Percentiles rank a stretch among this genome's conserved stretches.
Conservation (phyloP, 2,329 filamentous ascomycete genomes). For the Endoconidiophora polonica region DNA sequence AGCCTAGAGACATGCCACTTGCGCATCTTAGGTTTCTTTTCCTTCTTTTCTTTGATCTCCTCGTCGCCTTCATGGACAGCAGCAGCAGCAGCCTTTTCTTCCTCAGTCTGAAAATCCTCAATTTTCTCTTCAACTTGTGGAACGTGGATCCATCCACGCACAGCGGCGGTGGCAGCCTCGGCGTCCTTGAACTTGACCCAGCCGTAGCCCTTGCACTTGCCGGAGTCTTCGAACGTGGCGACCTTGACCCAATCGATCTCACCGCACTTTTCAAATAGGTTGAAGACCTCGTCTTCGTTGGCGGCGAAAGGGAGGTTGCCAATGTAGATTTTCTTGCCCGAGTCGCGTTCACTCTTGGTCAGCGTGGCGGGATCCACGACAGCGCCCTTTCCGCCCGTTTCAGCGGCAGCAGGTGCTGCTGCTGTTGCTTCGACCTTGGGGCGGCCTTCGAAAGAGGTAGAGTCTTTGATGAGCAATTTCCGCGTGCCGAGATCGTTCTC, state of each 20-base stretch:
- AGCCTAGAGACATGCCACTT: conserved; percentile 81
- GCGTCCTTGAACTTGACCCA: conserved; percentile 84
- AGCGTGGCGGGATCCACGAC: conserved; percentile 19
- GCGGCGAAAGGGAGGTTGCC: conserved; percentile 75
- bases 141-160: conserved; percentile 65
- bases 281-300: conserved; percentile 61
- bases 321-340: conserved; percentile 74
- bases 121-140: conserved; percentile 47
- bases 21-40: conserved; percentile 39
- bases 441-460: conserved; percentile 78
- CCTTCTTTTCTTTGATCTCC: conserved; percentile 21
- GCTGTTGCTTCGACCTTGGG: conserved; percentile 26
- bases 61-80: conserved; percentile 26
- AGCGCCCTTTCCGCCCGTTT: conserved; percentile 15
- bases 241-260: conserved; percentile 68
- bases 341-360: conserved; percentile 31
- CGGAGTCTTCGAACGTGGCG: conserved; percentile 88
- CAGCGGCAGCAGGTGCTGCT: conserved; percentile 18
- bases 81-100: conserved; percentile 23
- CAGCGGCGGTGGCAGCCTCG: conserved; percentile 49
- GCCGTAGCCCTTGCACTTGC: conserved; percentile 94
- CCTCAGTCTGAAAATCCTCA: conserved; percentile 36
- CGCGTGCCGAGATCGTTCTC: conserved; percentile 65
- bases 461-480: conserved; percentile 81
- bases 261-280: conserved; percentile 76